These are phyloP conservation scores for Suhomyces xylopsoci DNA, from an alignment of 805 yeast species.

Conservation along the genomic window DNA sequence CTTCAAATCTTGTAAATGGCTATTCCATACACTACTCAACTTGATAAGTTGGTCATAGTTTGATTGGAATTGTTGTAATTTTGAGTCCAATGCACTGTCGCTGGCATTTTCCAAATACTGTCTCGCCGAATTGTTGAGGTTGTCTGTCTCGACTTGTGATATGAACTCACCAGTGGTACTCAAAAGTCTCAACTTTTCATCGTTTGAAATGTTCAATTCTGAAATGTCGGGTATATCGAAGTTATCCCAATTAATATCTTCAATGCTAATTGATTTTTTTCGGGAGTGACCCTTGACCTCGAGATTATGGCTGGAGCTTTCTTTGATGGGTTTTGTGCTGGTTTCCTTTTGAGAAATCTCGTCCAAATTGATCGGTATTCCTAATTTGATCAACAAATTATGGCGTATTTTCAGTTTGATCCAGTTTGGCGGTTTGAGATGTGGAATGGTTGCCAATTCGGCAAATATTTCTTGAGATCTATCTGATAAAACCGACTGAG, in stretches of 20 bases:
- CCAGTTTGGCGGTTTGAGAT: slow-evolving; percentile 66
- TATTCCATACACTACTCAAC: slow-evolving; percentile 48
- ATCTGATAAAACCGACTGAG: slow-evolving; percentile 20
- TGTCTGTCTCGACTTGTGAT: slow-evolving; percentile 33
- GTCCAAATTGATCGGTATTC: slow-evolving; percentile 71
- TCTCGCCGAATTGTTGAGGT: slow-evolving; percentile 28
- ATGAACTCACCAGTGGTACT: slow-evolving; percentile 25
- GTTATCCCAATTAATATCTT: slow-evolving; percentile 32
- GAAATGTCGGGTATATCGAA: slow-evolving; percentile 36
- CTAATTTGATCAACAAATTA: slow-evolving; percentile 59
- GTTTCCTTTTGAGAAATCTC: slow-evolving; percentile 30
- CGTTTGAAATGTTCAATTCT: slow-evolving; percentile 26
- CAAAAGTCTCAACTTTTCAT: slow-evolving; percentile 22
- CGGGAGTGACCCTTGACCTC: slow-evolving; percentile 2
- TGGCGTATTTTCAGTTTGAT: slow-evolving; percentile 61
- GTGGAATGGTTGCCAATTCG: slow-evolving; percentile 47
- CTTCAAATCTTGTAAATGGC: slow-evolving; percentile 45
- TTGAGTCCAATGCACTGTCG: slow-evolving; percentile 17
- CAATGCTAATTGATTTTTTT: slow-evolving; percentile 3
- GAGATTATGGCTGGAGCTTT: neutral
- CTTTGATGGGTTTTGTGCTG: neutral
- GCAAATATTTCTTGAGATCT: slow-evolving; percentile 41
- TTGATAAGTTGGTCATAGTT: slow-evolving; percentile 25
- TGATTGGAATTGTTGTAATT: slow-evolving; percentile 31
- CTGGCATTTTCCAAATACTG: slow-evolving; percentile 21